These are phyloP conservation scores for Phytomonas sp. DNA, from an alignment of 208 protist genomes.

Conservation along the genomic window DNA sequence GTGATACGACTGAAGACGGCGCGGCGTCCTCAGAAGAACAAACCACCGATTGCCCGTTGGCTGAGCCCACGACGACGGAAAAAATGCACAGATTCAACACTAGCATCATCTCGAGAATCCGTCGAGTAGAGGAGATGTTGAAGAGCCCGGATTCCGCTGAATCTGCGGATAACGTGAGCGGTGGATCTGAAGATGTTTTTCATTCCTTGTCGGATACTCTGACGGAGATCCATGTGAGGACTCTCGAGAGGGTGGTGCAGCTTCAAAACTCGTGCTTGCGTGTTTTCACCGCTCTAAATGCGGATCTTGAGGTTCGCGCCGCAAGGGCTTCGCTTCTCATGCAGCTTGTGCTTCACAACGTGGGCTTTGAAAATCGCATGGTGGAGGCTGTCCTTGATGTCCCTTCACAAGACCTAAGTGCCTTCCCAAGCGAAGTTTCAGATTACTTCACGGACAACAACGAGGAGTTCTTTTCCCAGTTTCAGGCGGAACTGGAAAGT, in stretches of 20 bases:
- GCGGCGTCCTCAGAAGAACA: too few species aligned
- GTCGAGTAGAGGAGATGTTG: conserved; percentile 4
- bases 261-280: conserved; percentile 26
- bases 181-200: neutral
- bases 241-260: conserved; percentile 18
- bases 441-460: too few species aligned
- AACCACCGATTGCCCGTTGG: conserved; percentile 5
- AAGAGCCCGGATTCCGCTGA: neutral
- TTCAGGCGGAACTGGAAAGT: too few species aligned
- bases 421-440: too few species aligned
- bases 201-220: too few species aligned
- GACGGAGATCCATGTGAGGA: conserved; percentile 8
- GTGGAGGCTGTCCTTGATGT: conserved; percentile 31
- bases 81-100: too few species aligned
- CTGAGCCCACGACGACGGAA: neutral
- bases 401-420: conserved; percentile 6
- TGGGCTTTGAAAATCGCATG: conserved; percentile 19
- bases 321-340: conserved; percentile 20
- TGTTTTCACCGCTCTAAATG: conserved; percentile 25
- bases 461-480: too few species aligned
- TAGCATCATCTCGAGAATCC: conserved; percentile 7
- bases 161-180: neutral
- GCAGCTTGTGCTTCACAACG: conserved; percentile 17
- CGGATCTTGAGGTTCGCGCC: conserved; percentile 21
- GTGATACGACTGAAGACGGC: too few species aligned